A percentile compares a stretch with the other conserved stretches of the same genome.
These are phyloP conservation scores for Solanum hybrid DNA, from an alignment of 305 asterid genomes.

Conservation along the genomic window DNA sequence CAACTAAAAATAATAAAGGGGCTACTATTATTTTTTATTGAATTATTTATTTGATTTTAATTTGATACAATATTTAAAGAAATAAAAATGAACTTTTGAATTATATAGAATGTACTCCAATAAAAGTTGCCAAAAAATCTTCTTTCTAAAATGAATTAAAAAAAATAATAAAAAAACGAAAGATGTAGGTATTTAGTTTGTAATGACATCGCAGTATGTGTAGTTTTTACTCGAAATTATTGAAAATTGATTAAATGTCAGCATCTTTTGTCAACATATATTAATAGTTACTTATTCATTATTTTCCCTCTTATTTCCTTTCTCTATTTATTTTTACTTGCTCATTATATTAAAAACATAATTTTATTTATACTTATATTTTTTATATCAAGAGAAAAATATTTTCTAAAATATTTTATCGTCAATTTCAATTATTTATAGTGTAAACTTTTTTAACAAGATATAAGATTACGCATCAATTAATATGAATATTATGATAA, in stretches of 20 bases:
- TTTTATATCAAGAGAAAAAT: too few relatives aligned
- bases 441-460: too few relatives aligned
- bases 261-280: neutral
- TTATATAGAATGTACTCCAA: neutral
- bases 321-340: neutral
- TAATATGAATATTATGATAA: too few relatives aligned
- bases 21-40: too few relatives aligned
- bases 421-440: too few relatives aligned
- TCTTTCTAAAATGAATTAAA: neutral
- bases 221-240: neutral
- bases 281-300: neutral
- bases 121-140: too few relatives aligned
- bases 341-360: neutral
- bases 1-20: neutral
- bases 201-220: neutral
- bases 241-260: neutral
- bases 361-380: too few relatives aligned
- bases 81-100: neutral
- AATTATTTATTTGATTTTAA: too few relatives aligned
- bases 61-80: neutral
- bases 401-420: too few relatives aligned
- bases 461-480: too few relatives aligned
- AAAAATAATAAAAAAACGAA: neutral
- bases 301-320: neutral
- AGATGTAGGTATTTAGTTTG: neutral